Percentiles rank a stretch among this genome's conserved stretches.
Evolutionary conservation across 2,329 filamentous ascomycete genomes (phyloP).

Genomic region (Sarocladiaceae sp.): DNA sequence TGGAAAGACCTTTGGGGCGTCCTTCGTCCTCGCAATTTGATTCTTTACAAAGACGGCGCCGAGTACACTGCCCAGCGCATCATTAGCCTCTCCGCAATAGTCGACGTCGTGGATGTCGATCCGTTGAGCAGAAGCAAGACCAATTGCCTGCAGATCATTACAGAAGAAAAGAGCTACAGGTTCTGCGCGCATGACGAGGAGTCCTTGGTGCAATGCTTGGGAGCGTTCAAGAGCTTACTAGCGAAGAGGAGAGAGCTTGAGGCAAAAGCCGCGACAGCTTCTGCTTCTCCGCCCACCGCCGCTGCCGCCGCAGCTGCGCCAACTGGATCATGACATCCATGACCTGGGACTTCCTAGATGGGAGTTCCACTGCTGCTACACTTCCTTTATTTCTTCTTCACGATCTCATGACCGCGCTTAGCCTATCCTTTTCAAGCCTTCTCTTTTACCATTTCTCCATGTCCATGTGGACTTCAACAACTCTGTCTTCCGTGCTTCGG

Average conservation of each 20-base stretch:
- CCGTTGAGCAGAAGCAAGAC: constrained; percentile 79
- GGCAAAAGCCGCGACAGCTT: constrained; percentile 31
- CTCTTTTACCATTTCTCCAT: background rate
- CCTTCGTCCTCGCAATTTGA: constrained; percentile 76
- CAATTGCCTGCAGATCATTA: constrained; percentile 88
- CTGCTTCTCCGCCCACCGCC: background rate
- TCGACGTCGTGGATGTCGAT: constrained; percentile 91
- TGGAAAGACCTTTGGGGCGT: constrained; percentile 97
- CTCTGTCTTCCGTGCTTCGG: too few species aligned
- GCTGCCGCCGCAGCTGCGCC: background rate
- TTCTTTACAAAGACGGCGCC: constrained; percentile 87
- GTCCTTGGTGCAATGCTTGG: constrained; percentile 75
- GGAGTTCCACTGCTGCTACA: background rate
- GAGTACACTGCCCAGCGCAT: constrained; percentile 88
- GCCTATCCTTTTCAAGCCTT: background rate
- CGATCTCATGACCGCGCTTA: background rate
- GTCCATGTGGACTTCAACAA: too few species aligned
- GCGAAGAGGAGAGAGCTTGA: constrained; percentile 64
- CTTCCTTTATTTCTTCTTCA: background rate
- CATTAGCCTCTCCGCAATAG: constrained; percentile 70
- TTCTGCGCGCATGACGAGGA: constrained; percentile 81
- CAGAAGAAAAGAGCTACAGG: constrained; percentile 80
- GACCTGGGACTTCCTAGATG: too few species aligned
- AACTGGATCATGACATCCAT: constrained; percentile 2
- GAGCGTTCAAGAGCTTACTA: constrained; percentile 83